Evolutionary conservation across 2,329 filamentous ascomycete species (phyloP), one percentile per base, ranked within the genome.

Genomic region (Pseudogymnoascus sp.): DNA sequence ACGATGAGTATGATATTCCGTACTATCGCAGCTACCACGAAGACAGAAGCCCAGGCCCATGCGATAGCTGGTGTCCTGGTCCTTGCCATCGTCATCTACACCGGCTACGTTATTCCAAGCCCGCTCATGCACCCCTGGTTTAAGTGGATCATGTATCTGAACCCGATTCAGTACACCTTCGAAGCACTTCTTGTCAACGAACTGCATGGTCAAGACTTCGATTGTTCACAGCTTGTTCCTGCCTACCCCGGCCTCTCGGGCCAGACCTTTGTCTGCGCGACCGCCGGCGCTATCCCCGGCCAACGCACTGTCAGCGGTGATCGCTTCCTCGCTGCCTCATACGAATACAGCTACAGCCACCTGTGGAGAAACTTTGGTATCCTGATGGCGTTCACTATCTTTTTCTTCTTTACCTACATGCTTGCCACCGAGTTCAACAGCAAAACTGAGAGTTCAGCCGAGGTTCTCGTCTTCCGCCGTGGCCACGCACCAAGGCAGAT

Each of bases 1-100:
- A 81, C 82, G 66, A 93, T 93, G 90, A 90, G 87, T 59, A 90
- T 90, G 84, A 81, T 93, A 64, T 94, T 93, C 82, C 83, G 90
- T 60, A 87, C 84, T 12, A 89, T 94, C 64, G 90, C 82, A 22
- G 87, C 88, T 0, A 76, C 86, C 1, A 90, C 90, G 4, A 81
- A 88, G 58, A 88, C 88, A 0, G 76, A 86, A 18, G 85, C 84
- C 20, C 81, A 84, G 67, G 82, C 83, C 66, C 78, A 85, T 74
- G 81, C 83, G 0, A 81, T 82, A 2, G 80, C 81, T 35, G 81
- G 82, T 11, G 65, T 85, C 12, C 72, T 85, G 64, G 43, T 65
- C 5, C 58, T 67, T 14, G 53, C 61, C 4, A 50, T 66, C 18
- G 53, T 64, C 25, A 62, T 67, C 18, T 67, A 65, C 37, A 65